Base-by-base conservation (phyloP, 1,284 basidiomycete genomes). In the Leccinum proliferum region DNA sequence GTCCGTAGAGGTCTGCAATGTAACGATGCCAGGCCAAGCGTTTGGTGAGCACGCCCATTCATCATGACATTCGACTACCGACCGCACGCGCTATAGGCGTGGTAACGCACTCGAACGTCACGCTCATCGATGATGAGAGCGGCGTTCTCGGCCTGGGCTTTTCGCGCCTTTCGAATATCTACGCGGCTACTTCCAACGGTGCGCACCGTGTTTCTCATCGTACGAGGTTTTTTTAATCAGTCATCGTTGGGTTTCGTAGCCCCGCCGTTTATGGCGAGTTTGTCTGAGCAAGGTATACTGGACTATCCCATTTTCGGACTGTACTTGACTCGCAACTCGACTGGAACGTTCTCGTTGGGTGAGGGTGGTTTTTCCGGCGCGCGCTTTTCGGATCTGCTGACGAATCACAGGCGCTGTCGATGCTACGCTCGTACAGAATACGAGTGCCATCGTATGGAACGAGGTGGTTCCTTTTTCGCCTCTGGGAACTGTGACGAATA, bases 91-190 rank as follows among this genome's bases (percentile, higher is more conserved):
- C 18, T 48, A 53, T 59, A 89, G 88, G 84, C 18, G 67, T 91
- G 61, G 79, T 87, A 57, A 85, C 82, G 3, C 70, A 79, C 32
- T 85, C 85, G 18, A 89, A 88, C 69, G 79, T 91, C 39, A 79
- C 82, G 14, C 75, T 91, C 64, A 74, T 76, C 15, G 83, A 88
- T 68, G 73, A 87, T 59, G 78, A 85, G 11, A 92, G 88, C 66
- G 90, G 90, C 4, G 72, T 92, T 50, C 71, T 92, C 10, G 90
- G 90, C 39, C 75, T 92, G 21, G 89, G 90, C 1, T 92, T 92
- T 71, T 79, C 88, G 34, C 81, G 90, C 34, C 77, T 91, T 34
- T 91, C 90, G 1, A 77, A 79, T 10, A 86, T 92, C 50, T 76
- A 81, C 8, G 70, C 68, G 18, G 68, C 73, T 3, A 74, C 78